Percentiles rank a stretch among this genome's conserved stretches.
Evolutionary conservation across 441 rosid species (phyloP).

Genomic region (Croton laevigatus): DNA sequence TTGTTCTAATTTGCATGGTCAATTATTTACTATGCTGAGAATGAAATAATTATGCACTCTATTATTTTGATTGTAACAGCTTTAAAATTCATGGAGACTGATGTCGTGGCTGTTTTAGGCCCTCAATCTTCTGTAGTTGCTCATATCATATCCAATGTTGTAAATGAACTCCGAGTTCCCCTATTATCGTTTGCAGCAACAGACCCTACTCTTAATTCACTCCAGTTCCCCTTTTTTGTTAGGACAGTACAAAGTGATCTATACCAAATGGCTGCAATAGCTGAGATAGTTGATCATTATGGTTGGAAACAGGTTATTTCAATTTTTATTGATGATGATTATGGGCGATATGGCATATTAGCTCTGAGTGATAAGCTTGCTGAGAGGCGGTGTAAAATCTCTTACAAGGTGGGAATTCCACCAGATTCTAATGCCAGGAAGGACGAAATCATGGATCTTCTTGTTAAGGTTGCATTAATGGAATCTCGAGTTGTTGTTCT

Average conservation of each 20-base stretch:
- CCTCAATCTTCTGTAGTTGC: slow-evolving; percentile 86
- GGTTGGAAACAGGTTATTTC: slow-evolving; percentile 82
- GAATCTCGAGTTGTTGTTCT: slow-evolving; percentile 75
- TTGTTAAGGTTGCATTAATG: slow-evolving; percentile 68
- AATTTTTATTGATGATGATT: slow-evolving; percentile 76
- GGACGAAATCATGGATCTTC: slow-evolving; percentile 57
- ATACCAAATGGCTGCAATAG: slow-evolving; percentile 79
- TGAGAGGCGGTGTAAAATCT: slow-evolving; percentile 56
- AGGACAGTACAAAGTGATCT: slow-evolving; percentile 73
- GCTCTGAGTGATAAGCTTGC: slow-evolving; percentile 75
- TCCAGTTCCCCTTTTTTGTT: slow-evolving; percentile 78
- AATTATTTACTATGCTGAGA: neutral
- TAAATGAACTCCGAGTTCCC: slow-evolving; percentile 76
- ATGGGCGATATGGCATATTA: slow-evolving; percentile 73
- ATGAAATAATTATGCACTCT: slow-evolving; percentile 4
- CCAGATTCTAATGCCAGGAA: slow-evolving; percentile 36
- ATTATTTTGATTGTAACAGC: slow-evolving; percentile 43
- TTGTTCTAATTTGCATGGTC: slow-evolving; percentile 12
- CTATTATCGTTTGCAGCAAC: slow-evolving; percentile 79
- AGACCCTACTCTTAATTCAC: slow-evolving; percentile 70
- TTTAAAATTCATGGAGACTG: slow-evolving; percentile 73
- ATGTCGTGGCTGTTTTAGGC: slow-evolving; percentile 66
- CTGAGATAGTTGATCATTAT: slow-evolving; percentile 59
- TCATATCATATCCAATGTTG: slow-evolving; percentile 58
- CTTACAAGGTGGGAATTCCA: slow-evolving; percentile 61